A percentile compares a stretch with the other conserved stretches of the same genome.
These are phyloP conservation scores for Cryphonectria japonica DNA, from an alignment of 2,329 filamentous ascomycete genomes.

Conservation along the genomic window DNA sequence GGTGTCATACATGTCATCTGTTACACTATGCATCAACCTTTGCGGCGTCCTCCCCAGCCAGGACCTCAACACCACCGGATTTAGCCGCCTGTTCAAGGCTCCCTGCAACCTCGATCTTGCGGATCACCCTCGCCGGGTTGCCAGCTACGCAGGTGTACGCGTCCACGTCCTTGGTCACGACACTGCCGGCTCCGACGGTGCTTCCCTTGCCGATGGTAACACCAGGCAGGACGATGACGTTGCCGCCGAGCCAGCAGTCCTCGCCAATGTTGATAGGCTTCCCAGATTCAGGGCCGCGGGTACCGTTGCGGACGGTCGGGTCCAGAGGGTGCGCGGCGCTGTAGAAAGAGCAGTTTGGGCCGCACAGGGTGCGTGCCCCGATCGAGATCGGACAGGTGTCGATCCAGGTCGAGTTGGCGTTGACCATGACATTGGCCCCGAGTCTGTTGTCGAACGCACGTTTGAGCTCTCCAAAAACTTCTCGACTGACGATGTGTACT, in stretches of 20 bases:
- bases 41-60: conserved; percentile 22
- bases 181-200: conserved; percentile 78
- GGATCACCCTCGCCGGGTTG: conserved; percentile 67
- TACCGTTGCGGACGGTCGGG: conserved; percentile 73
- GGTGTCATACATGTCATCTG: not conserved
- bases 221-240: conserved; percentile 72
- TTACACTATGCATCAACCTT: conserved; percentile 12
- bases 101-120: conserved; percentile 42
- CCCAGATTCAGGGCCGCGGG: conserved; percentile 73
- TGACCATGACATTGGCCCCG: conserved; percentile 75
- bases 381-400: conserved; percentile 78
- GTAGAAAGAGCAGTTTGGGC: conserved; percentile 78
- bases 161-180: conserved; percentile 79
- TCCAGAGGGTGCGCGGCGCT: conserved; percentile 78
- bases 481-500: not conserved
- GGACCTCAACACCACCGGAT: conserved; percentile 13
- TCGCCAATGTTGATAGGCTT: conserved; percentile 75
- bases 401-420: conserved; percentile 72
- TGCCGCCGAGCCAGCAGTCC: conserved; percentile 81
- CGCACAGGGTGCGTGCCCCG: conserved; percentile 76
- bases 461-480: not conserved
- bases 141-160: conserved; percentile 66
- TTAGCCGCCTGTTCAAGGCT: conserved; percentile 7
- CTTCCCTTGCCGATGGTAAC: conserved; percentile 76
- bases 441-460: conserved; percentile 45